Percentiles rank a stretch among this genome's conserved stretches.
Evolutionary conservation across 1,139 yeast species (phyloP).

Genomic region (Lizanozyma gosingica): DNA sequence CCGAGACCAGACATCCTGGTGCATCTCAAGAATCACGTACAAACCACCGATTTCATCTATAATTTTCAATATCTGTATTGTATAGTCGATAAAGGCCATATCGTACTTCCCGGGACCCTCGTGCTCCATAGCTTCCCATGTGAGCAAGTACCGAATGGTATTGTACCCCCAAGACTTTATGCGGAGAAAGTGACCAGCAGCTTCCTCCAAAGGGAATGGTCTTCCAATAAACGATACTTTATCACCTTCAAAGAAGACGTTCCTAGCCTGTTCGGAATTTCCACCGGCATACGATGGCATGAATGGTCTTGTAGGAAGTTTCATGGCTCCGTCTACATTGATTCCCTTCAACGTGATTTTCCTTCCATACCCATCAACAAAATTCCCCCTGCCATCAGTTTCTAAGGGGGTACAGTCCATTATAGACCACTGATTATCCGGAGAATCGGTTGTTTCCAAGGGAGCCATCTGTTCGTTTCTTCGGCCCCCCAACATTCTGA

Average conservation of each 20-base stretch:
- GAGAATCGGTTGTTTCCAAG: background rate
- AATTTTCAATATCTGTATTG: conserved; percentile 51
- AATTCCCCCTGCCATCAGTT: conserved; percentile 40
- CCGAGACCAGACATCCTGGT: conserved; percentile 93
- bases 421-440: conserved; percentile 5
- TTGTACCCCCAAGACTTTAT: conserved; percentile 80
- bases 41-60: conserved; percentile 62
- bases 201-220: conserved; percentile 71
- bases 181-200: conserved; percentile 56
- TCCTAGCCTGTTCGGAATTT: conserved; percentile 28
- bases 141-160: conserved; percentile 62
- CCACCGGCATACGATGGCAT: conserved; percentile 44
- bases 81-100: conserved; percentile 63
- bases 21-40: conserved; percentile 79
- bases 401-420: conserved; percentile 25
- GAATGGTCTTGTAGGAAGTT: conserved; percentile 55
- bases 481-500: conserved; percentile 6
- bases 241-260: conserved; percentile 59
- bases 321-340: conserved; percentile 70
- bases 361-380: conserved; percentile 53
- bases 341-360: conserved; percentile 66
- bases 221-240: conserved; percentile 71
- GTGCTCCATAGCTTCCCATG: conserved; percentile 94
- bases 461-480: background rate
- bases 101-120: conserved; percentile 82